phyloP scores from a whole-genome alignment of 2,329 filamentous ascomycete species.

The Geosmithia flava region DNA sequence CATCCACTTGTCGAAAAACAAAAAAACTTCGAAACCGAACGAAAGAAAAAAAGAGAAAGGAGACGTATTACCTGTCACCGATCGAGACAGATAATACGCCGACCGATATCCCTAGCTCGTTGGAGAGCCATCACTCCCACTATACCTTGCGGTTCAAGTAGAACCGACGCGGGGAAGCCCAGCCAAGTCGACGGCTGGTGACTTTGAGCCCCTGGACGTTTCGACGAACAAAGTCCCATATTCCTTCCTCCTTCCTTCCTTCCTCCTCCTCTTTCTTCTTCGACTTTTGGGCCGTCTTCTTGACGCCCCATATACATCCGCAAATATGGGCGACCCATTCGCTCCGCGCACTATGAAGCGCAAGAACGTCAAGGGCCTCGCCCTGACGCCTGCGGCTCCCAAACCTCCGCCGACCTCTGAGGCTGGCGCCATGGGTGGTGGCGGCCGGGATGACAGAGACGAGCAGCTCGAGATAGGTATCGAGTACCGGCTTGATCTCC shows the following conservation, averaged over 20 bases:
- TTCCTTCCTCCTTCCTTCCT: background rate
- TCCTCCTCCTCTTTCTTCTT: background rate
- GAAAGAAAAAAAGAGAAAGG: background rate
- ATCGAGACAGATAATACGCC: background rate
- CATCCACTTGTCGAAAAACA: background rate
- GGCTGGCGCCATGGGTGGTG: constrained; percentile 49
- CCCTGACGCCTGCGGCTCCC: constrained; percentile 66
- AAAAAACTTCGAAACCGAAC: background rate
- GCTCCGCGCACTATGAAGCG: constrained; percentile 82
- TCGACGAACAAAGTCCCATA: background rate
- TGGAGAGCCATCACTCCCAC: background rate
- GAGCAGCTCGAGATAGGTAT: constrained; percentile 84
- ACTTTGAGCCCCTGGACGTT: constrained; percentile 1
- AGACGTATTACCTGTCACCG: background rate
- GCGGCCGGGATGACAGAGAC: constrained; percentile 45
- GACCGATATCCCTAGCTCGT: background rate
- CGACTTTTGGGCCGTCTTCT: background rate
- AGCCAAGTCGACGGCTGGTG: constrained; percentile 1
- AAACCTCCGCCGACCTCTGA: constrained; percentile 62
- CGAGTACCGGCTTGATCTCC: constrained; percentile 88
- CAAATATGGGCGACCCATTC: constrained; percentile 48
- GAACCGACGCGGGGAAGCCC: constrained; percentile 1
- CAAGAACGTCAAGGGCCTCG: constrained; percentile 97
- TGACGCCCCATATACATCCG: background rate
- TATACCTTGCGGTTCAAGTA: background rate